phyloP scores from a whole-genome alignment of 306 rosid genomes.

The Datisca glomerata region DNA sequence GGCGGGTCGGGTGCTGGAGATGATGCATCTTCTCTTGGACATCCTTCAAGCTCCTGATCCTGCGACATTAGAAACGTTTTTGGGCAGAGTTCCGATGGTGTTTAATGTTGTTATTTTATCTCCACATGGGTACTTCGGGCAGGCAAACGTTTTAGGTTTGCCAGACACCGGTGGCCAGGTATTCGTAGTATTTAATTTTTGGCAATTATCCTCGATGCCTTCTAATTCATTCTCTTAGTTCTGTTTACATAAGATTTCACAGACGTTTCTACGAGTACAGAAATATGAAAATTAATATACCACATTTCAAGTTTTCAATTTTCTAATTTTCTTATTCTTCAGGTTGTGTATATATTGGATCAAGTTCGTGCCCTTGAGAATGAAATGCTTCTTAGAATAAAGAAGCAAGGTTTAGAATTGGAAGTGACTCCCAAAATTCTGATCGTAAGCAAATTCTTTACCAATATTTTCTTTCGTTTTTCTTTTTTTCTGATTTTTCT shows the following conservation, averaged over 20 bases:
- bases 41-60: constrained; percentile 97
- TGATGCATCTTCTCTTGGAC: constrained; percentile 74
- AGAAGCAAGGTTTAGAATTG: constrained; percentile 67
- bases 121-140: constrained; percentile 91
- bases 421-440: constrained; percentile 69
- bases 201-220: background rate
- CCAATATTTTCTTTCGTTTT: too few species aligned
- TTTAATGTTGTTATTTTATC: constrained; percentile 84
- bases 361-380: constrained; percentile 97
- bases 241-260: too few species aligned
- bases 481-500: background rate
- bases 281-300: too few species aligned
- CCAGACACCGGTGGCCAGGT: constrained; percentile 99
- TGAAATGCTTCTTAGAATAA: constrained; percentile 75
- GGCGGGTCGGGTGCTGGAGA: constrained; percentile 50
- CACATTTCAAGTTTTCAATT: background rate
- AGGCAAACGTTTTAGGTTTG: constrained; percentile 91
- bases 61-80: constrained; percentile 69
- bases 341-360: constrained; percentile 93
- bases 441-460: constrained; percentile 39
- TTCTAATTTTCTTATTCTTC: constrained; percentile 2
- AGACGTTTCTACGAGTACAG: too few species aligned
- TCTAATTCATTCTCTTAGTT: background rate
- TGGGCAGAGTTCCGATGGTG: constrained; percentile 90
- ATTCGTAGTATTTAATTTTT: constrained; percentile 4